Base-by-base conservation (phyloP, 2,329 filamentous ascomycete genomes). In the Colletotrichum acutatum region DNA sequence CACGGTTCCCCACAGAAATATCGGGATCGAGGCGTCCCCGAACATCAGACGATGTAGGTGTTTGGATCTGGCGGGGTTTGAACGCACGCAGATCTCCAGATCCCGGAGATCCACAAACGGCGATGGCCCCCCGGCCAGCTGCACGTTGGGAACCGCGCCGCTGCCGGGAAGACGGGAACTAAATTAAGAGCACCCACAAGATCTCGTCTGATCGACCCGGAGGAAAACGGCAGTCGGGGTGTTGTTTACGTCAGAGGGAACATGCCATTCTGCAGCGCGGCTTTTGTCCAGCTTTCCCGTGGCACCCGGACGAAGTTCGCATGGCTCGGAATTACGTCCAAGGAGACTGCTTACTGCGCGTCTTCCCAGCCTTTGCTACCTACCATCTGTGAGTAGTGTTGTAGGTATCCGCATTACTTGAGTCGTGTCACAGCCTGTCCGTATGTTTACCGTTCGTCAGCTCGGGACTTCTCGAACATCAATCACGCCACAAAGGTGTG, bases 21-120 rank as follows among this genome's bases (percentile, higher is more conserved):
- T 34, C 34, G 65, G 37, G 49, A 62, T 67, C 58, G 66, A 46
- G 26, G 42, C 32, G 30, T 69, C 53, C 30, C 59, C 66, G 59
- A 72, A 54, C 24, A 72, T 69, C 65, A 34, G 65, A 59, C 37
- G 65, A 64, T 54, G 52, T 24, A 71, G 65, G 69, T 32, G 59
- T 69, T 37, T 72, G 69, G 24, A 14, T 24, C n/a, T 14, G 16
- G 28, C 69, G 69, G 69, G 32, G 49, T 72, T 72, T 72, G 69
- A 68, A 69, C 4, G 24, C 49, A 67, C 30, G 22, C 19, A 58
- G 26, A 19, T 56, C 61, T 58, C 34, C 66, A 73, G 67, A 73
- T 22, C 71, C 71, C 71, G 68, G 57, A 49, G 24, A 30, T 65
- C 63, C 71, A 64, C 68, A 49, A 34, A 30, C 67, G 63, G 52